Base-by-base conservation (phyloP, 345 rosid species). In the Corchorus olitorius region DNA sequence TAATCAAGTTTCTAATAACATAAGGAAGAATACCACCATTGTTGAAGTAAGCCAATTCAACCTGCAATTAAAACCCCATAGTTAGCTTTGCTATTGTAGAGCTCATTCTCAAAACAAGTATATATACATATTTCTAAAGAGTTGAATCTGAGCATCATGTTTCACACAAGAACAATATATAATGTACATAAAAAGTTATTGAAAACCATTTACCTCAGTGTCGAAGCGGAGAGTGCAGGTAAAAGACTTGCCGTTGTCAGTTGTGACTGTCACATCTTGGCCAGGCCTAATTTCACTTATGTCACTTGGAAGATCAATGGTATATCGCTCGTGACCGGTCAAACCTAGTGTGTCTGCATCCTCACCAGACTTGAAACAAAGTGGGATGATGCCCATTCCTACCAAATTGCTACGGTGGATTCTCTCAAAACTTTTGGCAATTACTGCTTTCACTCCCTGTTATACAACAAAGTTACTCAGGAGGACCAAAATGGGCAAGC, bases 361-460 rank as follows among this genome's bases (percentile, higher is more conserved):
- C 90, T 97, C 91, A 17, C 99, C 99, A 9, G 91, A 73, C 87
- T 91, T 92, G 81, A 92, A 97, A 81, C 98, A 97, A 62, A 97
- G 91, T 0, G 98, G 99, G 75, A 97, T 83, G 53, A 97, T 87
- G 50, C 99, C 99, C 99, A 97, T 97, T 77, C 99, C 99, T 20
- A 94, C 98, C 88, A 94, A 85, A 80, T 97, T 97, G 79, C 99
- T 97, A 60, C 98, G 87, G 66, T 97, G 99, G 83, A 97, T 97
- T 82, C 99, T 92, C 84, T 97, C 99, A 20, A 92, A 94, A 88
- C 99, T 97, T 84, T 94, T 94, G 70, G 98, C 88, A 73, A 97
- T 97, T 76, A 94, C 99, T 3, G 98, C 99, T 82, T 97, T 92
- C 43, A 96, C 98, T 37, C 98, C 99, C 98, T 92, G 93, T 75